Conservation (phyloP, 768 basidiomycete species). For the Hypholoma fasciculare region DNA sequence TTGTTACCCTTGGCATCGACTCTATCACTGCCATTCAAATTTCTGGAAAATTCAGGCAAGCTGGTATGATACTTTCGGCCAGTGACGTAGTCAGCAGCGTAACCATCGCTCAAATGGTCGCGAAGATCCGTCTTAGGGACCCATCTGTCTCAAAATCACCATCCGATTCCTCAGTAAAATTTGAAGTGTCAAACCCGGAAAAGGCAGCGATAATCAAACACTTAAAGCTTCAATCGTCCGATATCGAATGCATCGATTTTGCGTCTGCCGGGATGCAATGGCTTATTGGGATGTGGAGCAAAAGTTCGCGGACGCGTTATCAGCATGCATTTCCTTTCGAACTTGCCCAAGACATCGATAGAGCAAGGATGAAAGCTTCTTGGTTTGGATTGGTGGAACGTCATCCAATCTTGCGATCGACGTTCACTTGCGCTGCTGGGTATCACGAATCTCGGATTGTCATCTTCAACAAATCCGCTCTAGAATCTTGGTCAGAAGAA, state of each 20-base stretch:
- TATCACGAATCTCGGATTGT: slow-evolving; percentile 26
- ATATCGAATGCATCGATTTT: slow-evolving; percentile 24
- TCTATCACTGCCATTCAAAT: slow-evolving; percentile 52
- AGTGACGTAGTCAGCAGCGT: slow-evolving; percentile 42
- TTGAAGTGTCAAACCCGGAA: slow-evolving; percentile 16
- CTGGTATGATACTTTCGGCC: slow-evolving; percentile 32
- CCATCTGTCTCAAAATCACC: neutral
- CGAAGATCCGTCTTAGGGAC: slow-evolving; percentile 8
- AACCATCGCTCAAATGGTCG: slow-evolving; percentile 33
- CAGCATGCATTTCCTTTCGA: slow-evolving; percentile 44
- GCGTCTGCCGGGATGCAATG: slow-evolving; percentile 34
- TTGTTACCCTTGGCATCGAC: slow-evolving; percentile 45
- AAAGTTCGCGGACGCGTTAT: slow-evolving; percentile 37
- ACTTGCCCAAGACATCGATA: slow-evolving; percentile 29
- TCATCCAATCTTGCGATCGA: slow-evolving; percentile 43
- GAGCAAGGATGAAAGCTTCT: slow-evolving; percentile 26
- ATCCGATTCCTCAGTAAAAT: neutral
- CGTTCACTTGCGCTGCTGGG: slow-evolving; percentile 33
- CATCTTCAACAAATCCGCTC: slow-evolving; percentile 17
- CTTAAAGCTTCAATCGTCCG: slow-evolving; percentile 14
- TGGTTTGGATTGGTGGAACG: slow-evolving; percentile 36
- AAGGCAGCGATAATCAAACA: slow-evolving; percentile 17
- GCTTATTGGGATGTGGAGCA: slow-evolving; percentile 44
- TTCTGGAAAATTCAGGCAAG: slow-evolving; percentile 35
- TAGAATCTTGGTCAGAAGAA: slow-evolving; percentile 24